Evolutionary conservation across 192 early-diverging fungal species (phyloP).

Genomic region (Backusella westeae): DNA sequence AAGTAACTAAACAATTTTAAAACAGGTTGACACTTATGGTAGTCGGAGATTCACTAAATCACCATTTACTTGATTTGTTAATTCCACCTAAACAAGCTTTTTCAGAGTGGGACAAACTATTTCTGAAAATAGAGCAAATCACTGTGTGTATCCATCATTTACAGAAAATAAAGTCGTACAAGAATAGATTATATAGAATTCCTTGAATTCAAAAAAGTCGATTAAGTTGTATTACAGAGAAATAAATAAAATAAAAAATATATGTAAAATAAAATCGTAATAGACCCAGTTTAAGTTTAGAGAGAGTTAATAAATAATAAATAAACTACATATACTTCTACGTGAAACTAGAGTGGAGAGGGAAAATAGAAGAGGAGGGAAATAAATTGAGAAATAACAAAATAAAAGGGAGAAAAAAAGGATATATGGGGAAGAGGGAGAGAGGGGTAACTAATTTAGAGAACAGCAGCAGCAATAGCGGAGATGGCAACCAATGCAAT

Average conservation of each 20-base stretch:
- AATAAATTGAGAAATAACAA: background rate
- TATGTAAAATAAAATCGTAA: background rate
- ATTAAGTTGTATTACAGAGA: slow-evolving; percentile 1
- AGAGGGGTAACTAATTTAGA: background rate
- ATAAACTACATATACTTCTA: slow-evolving; percentile 9
- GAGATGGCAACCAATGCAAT: slow-evolving; percentile 14
- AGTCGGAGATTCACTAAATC: background rate
- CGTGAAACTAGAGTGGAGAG: background rate
- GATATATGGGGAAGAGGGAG: background rate
- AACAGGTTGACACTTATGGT: background rate
- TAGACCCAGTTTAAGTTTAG: background rate
- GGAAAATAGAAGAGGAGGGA: background rate
- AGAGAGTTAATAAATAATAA: slow-evolving; percentile 6
- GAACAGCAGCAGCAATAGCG: slow-evolving; percentile 1
- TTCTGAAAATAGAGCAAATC: background rate
- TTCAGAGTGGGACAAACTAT: background rate
- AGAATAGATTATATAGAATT: background rate
- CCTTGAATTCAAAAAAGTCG: background rate
- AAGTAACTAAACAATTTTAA: background rate
- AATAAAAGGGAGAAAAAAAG: background rate
- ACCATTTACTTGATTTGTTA: background rate
- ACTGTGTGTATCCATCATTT: slow-evolving; percentile 1
- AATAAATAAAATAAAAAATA: background rate
- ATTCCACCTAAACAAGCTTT: background rate
- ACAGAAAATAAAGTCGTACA: background rate